phyloP scores from a whole-genome alignment of 805 yeast species.

The Barnettozyma siamensis region DNA sequence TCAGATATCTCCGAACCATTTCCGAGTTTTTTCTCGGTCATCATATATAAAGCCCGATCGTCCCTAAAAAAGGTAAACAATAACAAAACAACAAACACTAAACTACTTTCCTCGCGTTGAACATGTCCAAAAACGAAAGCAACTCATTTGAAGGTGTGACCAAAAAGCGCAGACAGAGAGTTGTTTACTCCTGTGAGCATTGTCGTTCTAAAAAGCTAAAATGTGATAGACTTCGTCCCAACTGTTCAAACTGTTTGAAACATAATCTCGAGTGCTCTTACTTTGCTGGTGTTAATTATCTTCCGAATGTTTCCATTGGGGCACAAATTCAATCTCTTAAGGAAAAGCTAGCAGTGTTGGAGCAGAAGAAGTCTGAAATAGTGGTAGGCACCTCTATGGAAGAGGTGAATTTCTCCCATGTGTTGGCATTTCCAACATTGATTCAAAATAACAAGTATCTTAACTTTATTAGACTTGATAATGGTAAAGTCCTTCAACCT shows the following conservation, averaged over 20 bases:
- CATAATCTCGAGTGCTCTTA: constrained; percentile 4
- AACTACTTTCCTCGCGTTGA: too few species aligned
- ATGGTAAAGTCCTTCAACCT: background rate
- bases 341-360: background rate
- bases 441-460: constrained; percentile 5
- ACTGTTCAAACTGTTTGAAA: constrained; percentile 6
- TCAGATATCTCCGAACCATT: too few species aligned
- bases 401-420: constrained; percentile 1
- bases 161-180: constrained; percentile 5
- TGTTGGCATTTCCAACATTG: background rate
- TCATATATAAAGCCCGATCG: background rate
- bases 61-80: background rate
- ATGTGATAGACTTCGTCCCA: constrained; percentile 7
- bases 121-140: too few species aligned
- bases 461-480: background rate
- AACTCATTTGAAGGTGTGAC: too few species aligned
- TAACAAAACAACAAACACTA: background rate
- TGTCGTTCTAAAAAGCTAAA: constrained; percentile 10
- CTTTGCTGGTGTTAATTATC: background rate
- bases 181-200: constrained; percentile 9
- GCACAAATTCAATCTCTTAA: constrained; percentile 2
- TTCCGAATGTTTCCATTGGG: background rate
- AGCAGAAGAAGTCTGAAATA: background rate
- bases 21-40: too few species aligned
- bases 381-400: background rate